phyloP scores from a whole-genome alignment of 2,329 filamentous ascomycete species.

The Moelleriella libera region DNA sequence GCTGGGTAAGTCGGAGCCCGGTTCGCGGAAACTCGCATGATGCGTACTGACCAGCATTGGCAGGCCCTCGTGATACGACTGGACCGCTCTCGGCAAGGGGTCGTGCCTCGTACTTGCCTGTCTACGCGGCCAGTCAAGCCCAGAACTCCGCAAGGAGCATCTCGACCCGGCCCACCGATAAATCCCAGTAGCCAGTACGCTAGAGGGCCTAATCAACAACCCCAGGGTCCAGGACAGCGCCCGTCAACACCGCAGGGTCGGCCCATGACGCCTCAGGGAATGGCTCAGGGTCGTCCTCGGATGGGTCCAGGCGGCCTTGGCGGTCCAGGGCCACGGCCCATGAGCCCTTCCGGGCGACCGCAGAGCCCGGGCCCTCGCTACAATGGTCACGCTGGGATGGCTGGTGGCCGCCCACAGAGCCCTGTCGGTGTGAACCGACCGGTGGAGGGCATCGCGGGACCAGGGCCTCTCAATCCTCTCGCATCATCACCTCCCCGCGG shows the following conservation, averaged over 20 bases:
- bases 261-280: conserved; percentile 4
- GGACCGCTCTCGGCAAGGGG: conserved; percentile 83
- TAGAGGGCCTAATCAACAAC: background rate
- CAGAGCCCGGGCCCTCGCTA: conserved; percentile 1
- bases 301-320: conserved; percentile 9
- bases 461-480: conserved; percentile 24
- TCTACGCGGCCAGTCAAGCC: conserved; percentile 87
- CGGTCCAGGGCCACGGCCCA: conserved; percentile 15
- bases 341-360: conserved; percentile 25
- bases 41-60: background rate
- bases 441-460: conserved; percentile 27
- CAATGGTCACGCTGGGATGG: conserved; percentile 12
- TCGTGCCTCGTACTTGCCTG: conserved; percentile 83
- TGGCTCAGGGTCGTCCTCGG: conserved; percentile 1
- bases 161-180: conserved; percentile 36
- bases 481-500: conserved; percentile 24
- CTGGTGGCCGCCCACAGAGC: conserved; percentile 22
- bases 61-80: conserved; percentile 78
- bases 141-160: conserved; percentile 40
- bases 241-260: conserved; percentile 25
- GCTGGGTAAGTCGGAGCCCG: conserved; percentile 58
- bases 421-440: conserved; percentile 25
- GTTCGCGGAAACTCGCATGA: conserved; percentile 8
- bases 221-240: conserved; percentile 12
- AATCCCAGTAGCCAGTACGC: conserved; percentile 18